phyloP scores from a whole-genome alignment of 352 stramenopile genomes.

The Globisporangium okanoganense region DNA sequence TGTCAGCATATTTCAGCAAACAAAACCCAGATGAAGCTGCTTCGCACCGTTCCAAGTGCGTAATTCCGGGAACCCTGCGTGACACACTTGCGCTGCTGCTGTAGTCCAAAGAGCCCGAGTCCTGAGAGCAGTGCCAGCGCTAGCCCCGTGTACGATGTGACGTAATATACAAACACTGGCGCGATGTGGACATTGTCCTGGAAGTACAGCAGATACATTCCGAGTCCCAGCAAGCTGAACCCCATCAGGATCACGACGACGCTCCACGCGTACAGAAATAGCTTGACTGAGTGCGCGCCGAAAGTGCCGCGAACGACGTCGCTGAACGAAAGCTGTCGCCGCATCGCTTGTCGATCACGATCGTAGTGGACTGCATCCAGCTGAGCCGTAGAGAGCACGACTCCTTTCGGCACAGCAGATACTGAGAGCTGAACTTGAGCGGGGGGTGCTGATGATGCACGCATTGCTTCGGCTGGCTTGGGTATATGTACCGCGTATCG shows the following conservation, averaged over 20 bases:
- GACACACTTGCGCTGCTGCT: slow-evolving; percentile 50
- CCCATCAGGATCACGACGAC: slow-evolving; percentile 49
- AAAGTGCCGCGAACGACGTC: slow-evolving; percentile 29
- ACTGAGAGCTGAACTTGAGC: slow-evolving; percentile 8
- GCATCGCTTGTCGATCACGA: slow-evolving; percentile 29
- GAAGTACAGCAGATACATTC: slow-evolving; percentile 59
- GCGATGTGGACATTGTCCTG: slow-evolving; percentile 52
- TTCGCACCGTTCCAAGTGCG: slow-evolving; percentile 41
- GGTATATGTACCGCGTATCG: not conserved
- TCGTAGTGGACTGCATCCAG: slow-evolving; percentile 21
- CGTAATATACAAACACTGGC: slow-evolving; percentile 41
- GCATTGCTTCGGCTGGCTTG: not conserved
- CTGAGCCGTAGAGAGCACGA: slow-evolving; percentile 14
- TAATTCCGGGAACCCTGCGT: slow-evolving; percentile 57
- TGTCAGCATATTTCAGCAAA: not conserved
- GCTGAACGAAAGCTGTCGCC: slow-evolving; percentile 29
- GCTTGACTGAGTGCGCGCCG: slow-evolving; percentile 29
- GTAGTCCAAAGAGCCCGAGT: slow-evolving; percentile 41
- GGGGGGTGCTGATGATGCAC: not conserved
- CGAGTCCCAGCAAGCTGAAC: slow-evolving; percentile 40
- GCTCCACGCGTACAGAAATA: slow-evolving; percentile 52
- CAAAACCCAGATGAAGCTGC: not conserved
- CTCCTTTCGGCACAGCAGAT: not conserved
- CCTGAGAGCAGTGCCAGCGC: slow-evolving; percentile 37
- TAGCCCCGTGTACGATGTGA: slow-evolving; percentile 46